These are phyloP conservation scores for Flagelloscypha sp. DNA, from an alignment of 768 basidiomycete species.

Conservation along the genomic window DNA sequence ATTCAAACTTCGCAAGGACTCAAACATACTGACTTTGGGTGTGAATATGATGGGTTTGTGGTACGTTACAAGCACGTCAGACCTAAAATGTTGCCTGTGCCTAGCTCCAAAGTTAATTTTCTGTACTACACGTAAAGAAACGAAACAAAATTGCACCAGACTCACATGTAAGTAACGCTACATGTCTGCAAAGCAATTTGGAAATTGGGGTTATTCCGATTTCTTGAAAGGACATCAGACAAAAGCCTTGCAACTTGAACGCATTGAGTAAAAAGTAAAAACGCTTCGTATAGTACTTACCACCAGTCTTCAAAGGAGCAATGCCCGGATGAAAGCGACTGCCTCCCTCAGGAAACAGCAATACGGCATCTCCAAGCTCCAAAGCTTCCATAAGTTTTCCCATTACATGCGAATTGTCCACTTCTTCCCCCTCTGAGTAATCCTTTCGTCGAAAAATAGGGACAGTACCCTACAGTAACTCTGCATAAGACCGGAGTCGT, in stretches of 20 bases:
- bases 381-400: conserved; percentile 60
- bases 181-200: conserved; percentile 68
- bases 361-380: conserved; percentile 69
- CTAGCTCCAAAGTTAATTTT: too few relatives aligned
- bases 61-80: conserved; percentile 80
- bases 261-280: neutral
- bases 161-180: conserved; percentile 76
- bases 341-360: conserved; percentile 81
- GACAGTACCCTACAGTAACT: too few relatives aligned
- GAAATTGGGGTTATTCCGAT: conserved; percentile 59
- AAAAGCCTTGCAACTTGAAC: conserved; percentile 67
- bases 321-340: conserved; percentile 83
- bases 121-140: conserved; percentile 7
- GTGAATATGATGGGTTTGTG: conserved; percentile 60
- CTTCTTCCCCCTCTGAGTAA: conserved; percentile 33
- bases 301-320: conserved; percentile 82
- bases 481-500: too few relatives aligned
- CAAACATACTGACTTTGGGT: conserved; percentile 38
- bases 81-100: conserved; percentile 82
- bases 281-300: conserved; percentile 28
- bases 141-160: conserved; percentile 2
- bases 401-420: conserved; percentile 68
- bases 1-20: conserved; percentile 5
- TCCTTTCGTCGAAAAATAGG: conserved; percentile 77
- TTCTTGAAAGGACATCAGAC: conserved; percentile 66